These are phyloP conservation scores for Ceratocystis harringtonii DNA, from an alignment of 2,329 filamentous ascomycete genomes.

Conservation along the genomic window DNA sequence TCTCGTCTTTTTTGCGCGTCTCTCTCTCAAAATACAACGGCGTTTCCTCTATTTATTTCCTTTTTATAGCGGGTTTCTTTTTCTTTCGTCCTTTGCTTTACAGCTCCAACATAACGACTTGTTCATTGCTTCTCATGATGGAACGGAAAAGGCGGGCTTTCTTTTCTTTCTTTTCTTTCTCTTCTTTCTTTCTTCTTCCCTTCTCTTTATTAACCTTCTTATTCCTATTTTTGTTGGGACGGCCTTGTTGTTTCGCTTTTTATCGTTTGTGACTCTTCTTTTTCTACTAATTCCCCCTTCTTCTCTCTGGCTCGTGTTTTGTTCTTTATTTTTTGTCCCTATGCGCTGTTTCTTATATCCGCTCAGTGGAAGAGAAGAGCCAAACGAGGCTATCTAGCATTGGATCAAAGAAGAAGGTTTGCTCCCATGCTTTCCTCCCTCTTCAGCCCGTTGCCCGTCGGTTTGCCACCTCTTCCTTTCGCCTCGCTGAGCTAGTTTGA, in stretches of 20 bases:
- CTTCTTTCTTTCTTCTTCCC: not conserved
- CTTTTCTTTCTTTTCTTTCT: not conserved
- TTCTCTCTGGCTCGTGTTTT: not conserved
- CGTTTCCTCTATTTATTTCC: not conserved
- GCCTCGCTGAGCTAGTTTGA: not conserved
- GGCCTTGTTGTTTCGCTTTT: not conserved
- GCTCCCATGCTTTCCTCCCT: not conserved
- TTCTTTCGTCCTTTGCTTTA: slow-evolving; percentile 3
- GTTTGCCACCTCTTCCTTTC: not conserved
- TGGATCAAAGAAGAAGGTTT: not conserved
- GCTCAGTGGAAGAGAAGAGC: not conserved
- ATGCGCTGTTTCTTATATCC: not conserved
- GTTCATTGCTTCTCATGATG: slow-evolving; percentile 1
- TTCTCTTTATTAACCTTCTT: not conserved
- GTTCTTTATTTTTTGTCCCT: not conserved
- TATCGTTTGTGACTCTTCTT: not conserved
- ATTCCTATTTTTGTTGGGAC: not conserved
- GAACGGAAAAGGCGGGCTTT: not conserved
- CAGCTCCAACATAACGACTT: not conserved
- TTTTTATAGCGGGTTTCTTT: not conserved
- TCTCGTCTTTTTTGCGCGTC: not conserved
- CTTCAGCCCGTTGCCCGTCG: not conserved
- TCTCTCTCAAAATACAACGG: not conserved
- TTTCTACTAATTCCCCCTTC: not conserved
- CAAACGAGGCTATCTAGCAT: not conserved